Evolutionary conservation across 805 yeast genomes (phyloP), one percentile per base, ranked within the genome.

Genomic region (Lachancea sp.): DNA sequence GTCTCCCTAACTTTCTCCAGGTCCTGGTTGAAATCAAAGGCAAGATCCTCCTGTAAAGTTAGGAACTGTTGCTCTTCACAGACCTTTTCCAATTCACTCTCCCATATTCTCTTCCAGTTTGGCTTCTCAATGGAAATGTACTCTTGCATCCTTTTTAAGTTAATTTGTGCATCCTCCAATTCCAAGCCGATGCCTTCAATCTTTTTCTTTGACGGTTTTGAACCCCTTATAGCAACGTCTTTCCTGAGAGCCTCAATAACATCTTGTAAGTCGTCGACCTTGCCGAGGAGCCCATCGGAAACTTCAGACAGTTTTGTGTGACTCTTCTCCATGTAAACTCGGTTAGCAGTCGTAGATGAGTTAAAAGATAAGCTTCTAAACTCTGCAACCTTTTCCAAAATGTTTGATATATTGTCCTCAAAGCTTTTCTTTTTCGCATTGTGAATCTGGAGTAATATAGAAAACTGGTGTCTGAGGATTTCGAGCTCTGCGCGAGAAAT

Each of bases 11-110:
- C 92, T 51, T 79, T 82, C 18, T 72, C 74, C 23, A 92, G 63
- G 62, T 92, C 99, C 46, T 86, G 92, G 30, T 73, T 75, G 47
- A 92, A 64, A 55, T 90, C 95, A 22, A 70, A 71, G 1, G 86
- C 76, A 40, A 94, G 72, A 45, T 86, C 95, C 52, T 87, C 96
- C 60, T 90, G 97, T 15, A 87, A 71, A 41, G 84, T 84, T 64
- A 89, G 78, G 59, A 87, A 87, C 49, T 90, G 94, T 60, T 92
- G 97, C 55, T 89, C 97, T 54, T 87, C 95, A 48, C 95, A 83
- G 11, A 92, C 90, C 26, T 81, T 80, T 45, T 87, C 92, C 41
- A 92, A 71, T 56, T 88, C 96, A 4, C 80, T 68, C 56, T 89
- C 96, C 97, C 98, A 90, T 7, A 86, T 80, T 49, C 76, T 76